Evolutionary conservation across 2,329 filamentous ascomycete genomes (phyloP).

Genomic region (Mycocentrospora acerina): DNA sequence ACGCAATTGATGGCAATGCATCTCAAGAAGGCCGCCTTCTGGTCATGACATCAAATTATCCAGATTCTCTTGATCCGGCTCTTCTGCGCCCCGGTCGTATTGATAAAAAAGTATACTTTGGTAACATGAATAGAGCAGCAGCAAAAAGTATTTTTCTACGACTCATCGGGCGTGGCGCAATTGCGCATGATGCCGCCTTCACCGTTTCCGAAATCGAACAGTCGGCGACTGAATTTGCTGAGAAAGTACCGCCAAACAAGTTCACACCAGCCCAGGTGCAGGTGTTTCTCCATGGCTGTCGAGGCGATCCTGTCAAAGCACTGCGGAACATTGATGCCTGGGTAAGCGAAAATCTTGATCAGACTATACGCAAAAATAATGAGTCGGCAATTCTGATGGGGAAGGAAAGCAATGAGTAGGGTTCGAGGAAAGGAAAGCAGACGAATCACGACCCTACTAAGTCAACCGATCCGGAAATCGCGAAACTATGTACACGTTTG

Average conservation of each 20-base stretch:
- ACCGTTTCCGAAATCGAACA: conserved; percentile 22
- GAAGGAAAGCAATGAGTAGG: too few species aligned
- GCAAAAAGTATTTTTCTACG: conserved; percentile 33
- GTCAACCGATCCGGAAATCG: too few species aligned
- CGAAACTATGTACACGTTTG: too few species aligned
- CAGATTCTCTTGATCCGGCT: conserved; percentile 70
- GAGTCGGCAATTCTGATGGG: too few species aligned
- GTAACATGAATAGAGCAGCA: conserved; percentile 23
- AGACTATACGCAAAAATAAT: too few species aligned
- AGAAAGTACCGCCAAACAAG: conserved; percentile 26
- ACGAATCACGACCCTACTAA: too few species aligned
- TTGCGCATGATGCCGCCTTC: conserved; percentile 18
- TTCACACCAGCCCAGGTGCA: conserved; percentile 39
- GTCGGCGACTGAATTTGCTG: conserved; percentile 26
- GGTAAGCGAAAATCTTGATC: conserved; percentile 14
- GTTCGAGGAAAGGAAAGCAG: too few species aligned
- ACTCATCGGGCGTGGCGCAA: conserved; percentile 27
- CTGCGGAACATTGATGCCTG: conserved; percentile 21
- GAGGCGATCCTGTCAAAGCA: conserved; percentile 25
- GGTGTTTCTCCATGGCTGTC: conserved; percentile 30
- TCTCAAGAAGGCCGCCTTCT: conserved; percentile 76
- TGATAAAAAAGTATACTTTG: conserved; percentile 76
- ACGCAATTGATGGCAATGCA: conserved; percentile 79
- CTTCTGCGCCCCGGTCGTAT: conserved; percentile 73
- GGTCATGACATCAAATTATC: conserved; percentile 80